Base-by-base conservation (phyloP, 768 basidiomycete species). In the Tylopilus sp. region DNA sequence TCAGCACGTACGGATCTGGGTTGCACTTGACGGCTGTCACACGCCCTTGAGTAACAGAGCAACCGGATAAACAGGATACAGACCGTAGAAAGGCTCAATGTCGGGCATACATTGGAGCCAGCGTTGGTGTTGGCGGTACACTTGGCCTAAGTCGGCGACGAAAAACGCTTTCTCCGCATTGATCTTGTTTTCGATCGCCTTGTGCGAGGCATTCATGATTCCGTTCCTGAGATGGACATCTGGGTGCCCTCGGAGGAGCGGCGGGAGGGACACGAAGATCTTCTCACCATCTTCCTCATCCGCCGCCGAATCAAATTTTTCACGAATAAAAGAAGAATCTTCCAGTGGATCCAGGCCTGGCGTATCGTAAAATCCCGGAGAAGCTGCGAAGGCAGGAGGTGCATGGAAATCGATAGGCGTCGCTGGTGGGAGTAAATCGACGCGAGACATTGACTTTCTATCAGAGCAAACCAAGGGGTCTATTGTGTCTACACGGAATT, bases 121-220 rank as follows among this genome's bases (percentile, higher is more conserved):
- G 48, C 91, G 80, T 62, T 84, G 76, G 63, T 92, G 88, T 66
- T 96, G 93, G 48, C 74, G 75, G 69, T 89, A 97, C 6, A 98
- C 88, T 59, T 87, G 81, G 60, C 86, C 83, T 38, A 99, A 84
- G 71, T 99, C 97, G 12, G 89, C 93, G 12, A 97, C 95, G 63
- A 98, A 98, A 71, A 98, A 98, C 8, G 97, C 96, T 53, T 85
- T 86, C 73, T 98, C 97, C 12, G 93, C 87, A 63, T 92, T 85
- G 19, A 78, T 77, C 57, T 80, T 78, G 53, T 80, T 75, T 24
- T 75, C 76, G 30, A 77, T 76, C 19, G 78, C 72, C 29, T 78
- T 74, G 50, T 74, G 73, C 6, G 78, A 74, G 1, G 87, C 84
- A 25, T 77, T 76, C 74, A 90, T 84, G 49, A 92, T 80, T n/a